Conservation (phyloP, 2,329 filamentous ascomycete species). For the Pseudocercospora cruenta region DNA sequence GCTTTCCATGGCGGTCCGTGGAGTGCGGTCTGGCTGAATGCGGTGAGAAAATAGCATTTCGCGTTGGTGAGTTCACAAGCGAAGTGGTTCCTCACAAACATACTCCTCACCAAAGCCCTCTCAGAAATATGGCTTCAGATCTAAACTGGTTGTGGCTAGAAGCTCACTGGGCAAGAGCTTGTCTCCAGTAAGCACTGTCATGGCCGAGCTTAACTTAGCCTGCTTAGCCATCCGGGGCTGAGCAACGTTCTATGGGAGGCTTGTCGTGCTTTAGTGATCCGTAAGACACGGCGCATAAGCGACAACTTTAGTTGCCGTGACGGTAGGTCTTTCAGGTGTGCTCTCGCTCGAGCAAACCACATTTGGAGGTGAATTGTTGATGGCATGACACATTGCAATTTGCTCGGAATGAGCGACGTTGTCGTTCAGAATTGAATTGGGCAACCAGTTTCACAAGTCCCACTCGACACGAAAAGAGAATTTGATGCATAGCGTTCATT, state of each 20-base stretch:
- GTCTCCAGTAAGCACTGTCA: constrained; percentile 10
- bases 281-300: constrained; percentile 3
- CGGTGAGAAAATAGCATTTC: not conserved
- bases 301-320: not conserved
- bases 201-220: constrained; percentile 4
- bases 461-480: not conserved
- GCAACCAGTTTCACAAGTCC: not conserved
- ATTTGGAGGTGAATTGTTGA: not conserved
- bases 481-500: not conserved
- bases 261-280: not conserved
- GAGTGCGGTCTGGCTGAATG: not conserved
- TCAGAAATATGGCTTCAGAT: not conserved
- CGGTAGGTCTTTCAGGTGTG: not conserved
- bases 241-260: not conserved
- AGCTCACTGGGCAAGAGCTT: not conserved
- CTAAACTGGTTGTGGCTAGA: not conserved
- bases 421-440: not conserved
- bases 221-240: not conserved
- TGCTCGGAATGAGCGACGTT: not conserved
- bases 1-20: not conserved
- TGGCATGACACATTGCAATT: not conserved
- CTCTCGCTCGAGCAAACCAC: not conserved
- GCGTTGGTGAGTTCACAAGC: not conserved
- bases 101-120: not conserved
- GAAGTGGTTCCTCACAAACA: not conserved